Conservation (phyloP, 169 alveolate species). For the Blepharisma undulans region DNA sequence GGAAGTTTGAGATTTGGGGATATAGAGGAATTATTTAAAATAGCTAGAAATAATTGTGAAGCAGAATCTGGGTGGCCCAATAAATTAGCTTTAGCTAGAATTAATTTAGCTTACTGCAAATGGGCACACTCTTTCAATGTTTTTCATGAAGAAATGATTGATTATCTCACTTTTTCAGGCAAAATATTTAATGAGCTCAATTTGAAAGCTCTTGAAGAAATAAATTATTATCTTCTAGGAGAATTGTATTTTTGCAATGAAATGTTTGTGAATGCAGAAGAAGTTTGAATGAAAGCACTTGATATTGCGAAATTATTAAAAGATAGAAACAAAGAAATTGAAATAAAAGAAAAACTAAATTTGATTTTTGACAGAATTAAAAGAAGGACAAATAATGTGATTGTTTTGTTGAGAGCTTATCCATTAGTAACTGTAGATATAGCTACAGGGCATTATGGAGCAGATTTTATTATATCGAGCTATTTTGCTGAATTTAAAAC, state of each 20-base stretch:
- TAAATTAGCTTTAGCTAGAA: neutral
- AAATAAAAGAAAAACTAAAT: constrained; percentile 2
- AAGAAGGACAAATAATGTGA: neutral
- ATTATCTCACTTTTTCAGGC: neutral
- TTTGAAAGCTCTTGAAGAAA: neutral
- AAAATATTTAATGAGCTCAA: neutral
- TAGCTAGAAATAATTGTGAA: neutral
- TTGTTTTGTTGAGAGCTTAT: neutral
- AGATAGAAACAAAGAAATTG: neutral
- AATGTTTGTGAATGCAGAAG: neutral
- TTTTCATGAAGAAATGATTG: neutral
- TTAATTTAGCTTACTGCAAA: neutral
- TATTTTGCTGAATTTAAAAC: neutral
- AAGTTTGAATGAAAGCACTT: neutral
- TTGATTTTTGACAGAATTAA: neutral
- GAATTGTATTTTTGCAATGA: neutral
- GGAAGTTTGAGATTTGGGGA: neutral
- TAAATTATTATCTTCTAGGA: neutral
- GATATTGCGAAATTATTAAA: neutral
- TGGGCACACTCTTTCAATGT: neutral
- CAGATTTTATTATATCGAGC: neutral
- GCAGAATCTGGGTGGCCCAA: neutral
- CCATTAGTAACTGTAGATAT: neutral
- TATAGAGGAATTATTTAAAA: neutral
- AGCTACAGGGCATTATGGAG: neutral